A percentile compares a stretch with the other conserved stretches of the same genome.
Conservation (phyloP, 768 basidiomycete genomes). For the Auriscalpium orientale region DNA sequence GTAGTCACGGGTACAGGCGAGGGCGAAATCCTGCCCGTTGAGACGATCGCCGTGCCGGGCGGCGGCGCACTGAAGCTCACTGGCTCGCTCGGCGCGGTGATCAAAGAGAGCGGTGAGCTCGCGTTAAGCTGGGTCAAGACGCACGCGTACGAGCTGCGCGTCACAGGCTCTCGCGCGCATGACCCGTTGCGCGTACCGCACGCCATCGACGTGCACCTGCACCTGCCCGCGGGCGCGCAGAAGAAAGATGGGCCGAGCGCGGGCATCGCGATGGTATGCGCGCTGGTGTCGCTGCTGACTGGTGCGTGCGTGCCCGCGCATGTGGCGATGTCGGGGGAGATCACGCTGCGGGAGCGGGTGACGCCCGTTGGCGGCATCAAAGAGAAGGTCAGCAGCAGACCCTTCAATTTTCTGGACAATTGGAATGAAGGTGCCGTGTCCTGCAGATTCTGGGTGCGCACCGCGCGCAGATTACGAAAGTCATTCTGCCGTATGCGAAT, state of each 20-base stretch:
- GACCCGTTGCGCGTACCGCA: slow-evolving; percentile 73
- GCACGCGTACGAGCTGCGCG: slow-evolving; percentile 71
- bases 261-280: slow-evolving; percentile 86
- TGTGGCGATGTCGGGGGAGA: slow-evolving; percentile 90
- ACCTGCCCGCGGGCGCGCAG: slow-evolving; percentile 84
- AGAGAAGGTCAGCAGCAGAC: slow-evolving; percentile 50
- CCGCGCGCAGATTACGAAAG: slow-evolving; percentile 73
- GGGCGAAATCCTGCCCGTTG: slow-evolving; percentile 79
- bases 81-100: slow-evolving; percentile 82
- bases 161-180: slow-evolving; percentile 60
- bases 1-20: slow-evolving; percentile 87
- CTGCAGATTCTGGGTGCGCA: slow-evolving; percentile 73
- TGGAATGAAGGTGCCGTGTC: too few species aligned
- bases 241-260: slow-evolving; percentile 94
- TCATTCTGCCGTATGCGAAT: slow-evolving; percentile 81
- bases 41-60: slow-evolving; percentile 75
- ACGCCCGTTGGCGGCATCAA: slow-evolving; percentile 88
- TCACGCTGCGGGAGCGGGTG: slow-evolving; percentile 76
- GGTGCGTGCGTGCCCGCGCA: slow-evolving; percentile 65
- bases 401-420: not conserved
- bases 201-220: slow-evolving; percentile 77
- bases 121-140: slow-evolving; percentile 91
- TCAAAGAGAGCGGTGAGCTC: slow-evolving; percentile 86
- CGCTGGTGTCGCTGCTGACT: slow-evolving; percentile 78
- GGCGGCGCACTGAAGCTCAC: slow-evolving; percentile 68